A percentile compares a stretch with the other conserved stretches of the same genome.
Evolutionary conservation across 306 rosid genomes (phyloP).

Genomic region (Castanea mollissima): DNA sequence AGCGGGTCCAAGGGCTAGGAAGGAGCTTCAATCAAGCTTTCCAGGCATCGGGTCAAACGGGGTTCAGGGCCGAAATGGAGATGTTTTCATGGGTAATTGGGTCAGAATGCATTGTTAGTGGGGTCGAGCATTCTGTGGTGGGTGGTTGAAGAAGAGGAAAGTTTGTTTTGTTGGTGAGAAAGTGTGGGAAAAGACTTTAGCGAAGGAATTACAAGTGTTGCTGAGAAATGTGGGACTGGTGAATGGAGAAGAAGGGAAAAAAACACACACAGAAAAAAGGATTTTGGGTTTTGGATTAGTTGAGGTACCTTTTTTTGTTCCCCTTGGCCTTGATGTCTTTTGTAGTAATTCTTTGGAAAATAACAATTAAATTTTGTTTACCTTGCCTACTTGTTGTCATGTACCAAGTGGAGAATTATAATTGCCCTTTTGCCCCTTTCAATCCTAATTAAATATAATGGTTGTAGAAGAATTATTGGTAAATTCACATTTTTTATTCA

Average conservation of each 20-base stretch:
- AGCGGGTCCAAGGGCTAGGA: neutral
- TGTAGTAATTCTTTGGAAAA: neutral
- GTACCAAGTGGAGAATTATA: neutral
- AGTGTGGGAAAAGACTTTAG: neutral
- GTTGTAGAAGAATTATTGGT: too few relatives aligned
- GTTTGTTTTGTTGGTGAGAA: conserved; percentile 13
- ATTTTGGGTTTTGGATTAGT: neutral
- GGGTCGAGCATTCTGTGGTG: neutral
- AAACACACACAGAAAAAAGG: too few relatives aligned
- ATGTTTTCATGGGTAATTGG: neutral
- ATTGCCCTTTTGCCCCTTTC: neutral
- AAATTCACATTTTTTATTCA: too few relatives aligned
- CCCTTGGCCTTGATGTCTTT: neutral
- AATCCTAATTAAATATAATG: neutral
- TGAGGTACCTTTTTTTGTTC: neutral
- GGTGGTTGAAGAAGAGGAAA: neutral
- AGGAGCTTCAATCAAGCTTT: too few relatives aligned
- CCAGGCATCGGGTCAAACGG: too few relatives aligned
- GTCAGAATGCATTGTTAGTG: neutral
- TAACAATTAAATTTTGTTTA: neutral
- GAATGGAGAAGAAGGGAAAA: neutral
- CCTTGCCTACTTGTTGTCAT: neutral
- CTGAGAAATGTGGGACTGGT: neutral
- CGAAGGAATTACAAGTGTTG: neutral
- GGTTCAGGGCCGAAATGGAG: neutral